Evolutionary conservation across 1,284 basidiomycete species (phyloP).

Genomic region (Volvariella volvacea): DNA sequence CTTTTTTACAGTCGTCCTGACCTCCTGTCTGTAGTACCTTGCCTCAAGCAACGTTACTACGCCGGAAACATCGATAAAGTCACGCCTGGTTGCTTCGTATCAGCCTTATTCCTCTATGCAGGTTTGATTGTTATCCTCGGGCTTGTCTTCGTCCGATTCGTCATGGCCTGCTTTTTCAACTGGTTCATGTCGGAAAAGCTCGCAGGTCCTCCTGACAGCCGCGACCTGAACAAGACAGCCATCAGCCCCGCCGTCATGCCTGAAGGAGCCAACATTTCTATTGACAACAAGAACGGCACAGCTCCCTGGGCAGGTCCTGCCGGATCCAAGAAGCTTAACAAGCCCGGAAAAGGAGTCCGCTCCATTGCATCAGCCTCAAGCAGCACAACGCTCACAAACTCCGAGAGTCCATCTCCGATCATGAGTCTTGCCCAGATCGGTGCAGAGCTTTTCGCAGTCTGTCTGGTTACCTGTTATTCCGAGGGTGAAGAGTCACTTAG

Average conservation of each 20-base stretch:
- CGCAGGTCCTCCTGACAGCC: slow-evolving; percentile 64
- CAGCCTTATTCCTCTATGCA: slow-evolving; percentile 84
- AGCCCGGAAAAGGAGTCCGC: slow-evolving; percentile 34
- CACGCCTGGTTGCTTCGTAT: slow-evolving; percentile 92
- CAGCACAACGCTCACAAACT: slow-evolving; percentile 46
- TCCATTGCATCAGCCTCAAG: slow-evolving; percentile 39
- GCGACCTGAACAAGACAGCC: slow-evolving; percentile 66
- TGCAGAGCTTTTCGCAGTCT: slow-evolving; percentile 89
- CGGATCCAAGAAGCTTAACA: slow-evolving; percentile 43
- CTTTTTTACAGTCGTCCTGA: slow-evolving; percentile 72
- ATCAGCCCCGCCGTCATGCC: slow-evolving; percentile 95
- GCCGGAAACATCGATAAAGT: slow-evolving; percentile 97
- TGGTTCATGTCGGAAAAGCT: slow-evolving; percentile 89
- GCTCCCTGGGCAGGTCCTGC: slow-evolving; percentile 82
- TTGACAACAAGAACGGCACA: slow-evolving; percentile 84
- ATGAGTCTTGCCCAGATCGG: slow-evolving; percentile 87
- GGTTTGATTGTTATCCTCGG: slow-evolving; percentile 89
- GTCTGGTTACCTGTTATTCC: slow-evolving; percentile 96
- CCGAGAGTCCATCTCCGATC: slow-evolving; percentile 47
- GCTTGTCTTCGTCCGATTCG: slow-evolving; percentile 87
- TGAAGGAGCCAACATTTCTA: slow-evolving; percentile 85
- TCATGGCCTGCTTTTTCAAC: slow-evolving; percentile 95
- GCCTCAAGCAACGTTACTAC: slow-evolving; percentile 79
- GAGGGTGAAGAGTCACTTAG: slow-evolving; percentile 92
- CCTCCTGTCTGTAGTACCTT: slow-evolving; percentile 65